Percentiles rank a stretch among this genome's conserved stretches.
Evolutionary conservation across 345 rosid genomes (phyloP).

Genomic region (Lumnitzera littorea): DNA sequence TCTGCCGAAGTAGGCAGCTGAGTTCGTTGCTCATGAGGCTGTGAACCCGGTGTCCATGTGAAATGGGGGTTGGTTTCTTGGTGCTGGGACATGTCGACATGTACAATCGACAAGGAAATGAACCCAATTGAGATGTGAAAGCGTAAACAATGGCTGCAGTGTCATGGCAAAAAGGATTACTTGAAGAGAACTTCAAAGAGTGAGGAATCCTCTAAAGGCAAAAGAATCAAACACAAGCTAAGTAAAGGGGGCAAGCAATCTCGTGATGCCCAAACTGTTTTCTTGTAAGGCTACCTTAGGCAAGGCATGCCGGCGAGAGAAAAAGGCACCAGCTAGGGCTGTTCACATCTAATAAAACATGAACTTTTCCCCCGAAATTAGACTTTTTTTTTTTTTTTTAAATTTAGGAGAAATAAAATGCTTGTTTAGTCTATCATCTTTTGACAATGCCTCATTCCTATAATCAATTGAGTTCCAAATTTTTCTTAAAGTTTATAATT

Average conservation of each 20-base stretch:
- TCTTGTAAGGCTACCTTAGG: too few relatives aligned
- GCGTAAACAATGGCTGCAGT: constrained; percentile 14
- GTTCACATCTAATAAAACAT: too few relatives aligned
- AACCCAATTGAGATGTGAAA: constrained; percentile 4
- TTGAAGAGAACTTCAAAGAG: constrained; percentile 51
- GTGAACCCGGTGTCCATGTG: not conserved
- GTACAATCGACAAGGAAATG: not conserved
- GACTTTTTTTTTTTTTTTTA: too few relatives aligned
- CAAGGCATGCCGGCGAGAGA: too few relatives aligned
- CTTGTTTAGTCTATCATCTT: too few relatives aligned
- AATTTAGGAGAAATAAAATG: too few relatives aligned
- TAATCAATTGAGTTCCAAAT: too few relatives aligned
- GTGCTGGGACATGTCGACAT: constrained; percentile 27
- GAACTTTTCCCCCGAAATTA: too few relatives aligned
- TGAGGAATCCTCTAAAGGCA: constrained; percentile 52
- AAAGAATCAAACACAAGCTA: constrained; percentile 49
- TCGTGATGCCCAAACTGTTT: not conserved
- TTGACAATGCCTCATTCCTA: too few relatives aligned
- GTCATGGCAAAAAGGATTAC: constrained; percentile 32
- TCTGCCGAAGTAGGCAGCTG: not conserved
- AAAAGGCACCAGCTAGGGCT: too few relatives aligned
- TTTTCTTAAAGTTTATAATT: too few relatives aligned
- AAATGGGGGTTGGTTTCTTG: constrained; percentile 65
- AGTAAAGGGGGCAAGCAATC: constrained; percentile 63
- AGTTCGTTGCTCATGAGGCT: not conserved